A percentile compares a stretch with the other conserved stretches of the same genome.
phyloP scores from a whole-genome alignment of 345 rosid species.

The Laguncularia racemosa region DNA sequence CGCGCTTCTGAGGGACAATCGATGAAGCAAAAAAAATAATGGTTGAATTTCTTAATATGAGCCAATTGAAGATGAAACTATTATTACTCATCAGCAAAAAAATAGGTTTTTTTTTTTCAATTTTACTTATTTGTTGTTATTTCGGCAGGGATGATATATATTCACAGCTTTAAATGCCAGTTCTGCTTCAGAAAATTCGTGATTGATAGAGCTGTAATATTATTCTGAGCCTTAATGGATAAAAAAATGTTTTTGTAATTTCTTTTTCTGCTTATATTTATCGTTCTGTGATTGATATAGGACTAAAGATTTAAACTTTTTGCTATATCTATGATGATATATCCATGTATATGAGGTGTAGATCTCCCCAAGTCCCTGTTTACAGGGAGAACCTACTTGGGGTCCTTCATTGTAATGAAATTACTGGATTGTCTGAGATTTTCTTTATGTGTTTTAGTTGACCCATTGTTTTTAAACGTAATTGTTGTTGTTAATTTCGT shows the following conservation, averaged over 20 bases:
- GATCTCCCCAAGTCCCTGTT: constrained; percentile 11
- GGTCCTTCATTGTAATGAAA: constrained; percentile 12
- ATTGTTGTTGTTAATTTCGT: background rate
- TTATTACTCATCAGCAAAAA: background rate
- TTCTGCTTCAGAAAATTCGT: constrained; percentile 96
- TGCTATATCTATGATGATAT: constrained; percentile 2
- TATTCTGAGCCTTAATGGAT: constrained; percentile 39
- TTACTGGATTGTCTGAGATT: constrained; percentile 1
- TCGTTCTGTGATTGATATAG: background rate
- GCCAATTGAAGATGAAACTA: constrained; percentile 8
- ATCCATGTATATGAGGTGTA: constrained; percentile 13
- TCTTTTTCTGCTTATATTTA: background rate
- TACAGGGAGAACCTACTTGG: constrained; percentile 17
- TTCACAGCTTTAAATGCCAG: constrained; percentile 74
- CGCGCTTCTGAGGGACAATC: constrained; percentile 34
- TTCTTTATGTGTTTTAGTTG: background rate
- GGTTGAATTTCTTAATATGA: constrained; percentile 48
- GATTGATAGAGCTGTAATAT: constrained; percentile 69
- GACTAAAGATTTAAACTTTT: background rate
- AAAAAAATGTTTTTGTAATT: background rate
- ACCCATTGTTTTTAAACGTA: background rate
- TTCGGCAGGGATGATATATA: constrained; percentile 26
- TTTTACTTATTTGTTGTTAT: background rate
- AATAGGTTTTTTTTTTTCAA: background rate
- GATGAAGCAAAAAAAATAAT: constrained; percentile 25